phyloP scores from a whole-genome alignment of 2,329 filamentous ascomycete species.

The Tetracladium maxilliforme region DNA sequence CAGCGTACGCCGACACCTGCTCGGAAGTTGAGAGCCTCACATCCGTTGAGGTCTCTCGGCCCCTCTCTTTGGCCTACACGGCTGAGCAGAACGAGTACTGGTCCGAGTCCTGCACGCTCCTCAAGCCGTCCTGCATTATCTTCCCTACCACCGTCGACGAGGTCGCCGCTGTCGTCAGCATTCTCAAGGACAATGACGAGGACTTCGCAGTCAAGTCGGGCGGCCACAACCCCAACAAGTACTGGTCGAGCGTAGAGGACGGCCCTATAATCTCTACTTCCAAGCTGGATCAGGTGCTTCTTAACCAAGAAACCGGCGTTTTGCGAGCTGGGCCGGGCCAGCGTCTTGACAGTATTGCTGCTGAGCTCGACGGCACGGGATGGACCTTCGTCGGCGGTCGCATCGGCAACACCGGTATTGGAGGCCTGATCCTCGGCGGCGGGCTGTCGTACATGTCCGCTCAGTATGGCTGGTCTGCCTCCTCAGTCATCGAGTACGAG shows the following conservation, averaged over 20 bases:
- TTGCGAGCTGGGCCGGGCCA: constrained; percentile 21
- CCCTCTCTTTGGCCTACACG: constrained; percentile 17
- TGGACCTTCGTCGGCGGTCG: constrained; percentile 25
- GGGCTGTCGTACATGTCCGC: constrained; percentile 10
- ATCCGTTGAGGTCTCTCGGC: no score
- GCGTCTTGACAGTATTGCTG: constrained; percentile 17
- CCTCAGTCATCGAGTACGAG: constrained; percentile 28
- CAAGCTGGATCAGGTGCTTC: constrained; percentile 20
- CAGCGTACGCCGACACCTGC: no score
- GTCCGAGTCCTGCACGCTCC: constrained; percentile 25
- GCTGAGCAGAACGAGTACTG: constrained; percentile 26
- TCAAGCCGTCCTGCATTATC: constrained; percentile 30
- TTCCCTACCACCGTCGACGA: constrained; percentile 31
- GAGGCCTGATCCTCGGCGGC: constrained; percentile 28
- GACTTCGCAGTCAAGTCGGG: constrained; percentile 39
- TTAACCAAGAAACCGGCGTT: constrained; percentile 18
- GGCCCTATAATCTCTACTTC: constrained; percentile 27
- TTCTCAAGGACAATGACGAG: constrained; percentile 28
- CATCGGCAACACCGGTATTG: constrained; percentile 29
- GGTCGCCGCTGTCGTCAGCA: constrained; percentile 34
- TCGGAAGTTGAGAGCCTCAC: no score
- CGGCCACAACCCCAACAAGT: constrained; percentile 28
- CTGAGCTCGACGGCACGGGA: constrained; percentile 14
- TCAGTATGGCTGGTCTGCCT: constrained; percentile 29
- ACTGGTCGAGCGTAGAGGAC: constrained; percentile 26